Evolutionary conservation across 371 early-diverging fungal species (phyloP), one percentile per base, ranked within the genome.

Genomic region (Lichtheimia hyalospora): DNA sequence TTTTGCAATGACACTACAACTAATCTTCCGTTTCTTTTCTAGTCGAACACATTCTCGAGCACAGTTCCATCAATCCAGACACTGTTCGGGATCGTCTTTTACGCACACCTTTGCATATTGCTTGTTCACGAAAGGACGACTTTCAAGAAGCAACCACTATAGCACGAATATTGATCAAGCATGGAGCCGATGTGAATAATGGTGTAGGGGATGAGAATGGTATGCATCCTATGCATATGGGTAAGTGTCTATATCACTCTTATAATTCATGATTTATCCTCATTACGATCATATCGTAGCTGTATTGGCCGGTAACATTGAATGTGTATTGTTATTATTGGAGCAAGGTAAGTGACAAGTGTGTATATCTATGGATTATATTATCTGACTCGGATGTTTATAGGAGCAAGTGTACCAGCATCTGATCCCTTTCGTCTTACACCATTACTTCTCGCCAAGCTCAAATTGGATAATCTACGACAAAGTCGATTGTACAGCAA

Each of bases 151-250:
- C 77, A 50, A 73, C 74, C 0, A 57, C 54, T 5, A 64, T 80
- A 25, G 77, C 80, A 15, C 62, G 65, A 24, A 42, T 76, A 13
- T 55, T 80, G 39, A 69, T 80, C 25, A 50, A 52, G 8, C 61
- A 64, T 27, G 80, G 80, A 1, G 63, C 77, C 13, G 80, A 80
- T 63, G 72, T 76, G 23, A 76, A 80, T 54, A 80, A 80, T 71
- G 80, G 77, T 13, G 71, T 76, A 8, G 77, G 80, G 1, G 80
- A 80, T 62, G 61, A 68, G 1, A 75, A 80, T 61, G 80, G 80
- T 21, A 55, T 76, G 18, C 69, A 70, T 43, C 80, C 80, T 14
- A 63, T 80, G 66, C 80, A 80, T 49, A 68, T 76, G 73, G 80
- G 80, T 80, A 69, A 62, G 34, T 16, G 12, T 41, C 12, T 25